Evolutionary conservation across 202 grass and related monocot species (phyloP).

Genomic region (Digitaria exilis): DNA sequence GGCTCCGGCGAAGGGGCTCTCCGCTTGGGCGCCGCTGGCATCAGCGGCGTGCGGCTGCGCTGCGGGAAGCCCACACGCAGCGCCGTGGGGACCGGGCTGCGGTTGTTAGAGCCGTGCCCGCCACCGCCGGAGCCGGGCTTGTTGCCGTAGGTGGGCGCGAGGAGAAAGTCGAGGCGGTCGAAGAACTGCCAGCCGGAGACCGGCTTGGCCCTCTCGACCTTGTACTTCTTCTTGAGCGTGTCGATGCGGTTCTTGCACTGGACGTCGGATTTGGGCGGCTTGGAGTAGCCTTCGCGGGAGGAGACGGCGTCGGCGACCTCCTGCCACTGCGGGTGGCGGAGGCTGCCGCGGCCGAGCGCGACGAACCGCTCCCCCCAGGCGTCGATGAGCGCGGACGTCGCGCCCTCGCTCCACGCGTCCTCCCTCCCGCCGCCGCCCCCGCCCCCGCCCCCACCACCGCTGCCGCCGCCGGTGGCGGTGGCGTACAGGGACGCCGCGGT

Average conservation of each 20-base stretch:
- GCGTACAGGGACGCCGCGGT: constrained; percentile 43
- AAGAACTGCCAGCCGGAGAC: constrained; percentile 80
- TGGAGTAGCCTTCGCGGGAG: constrained; percentile 78
- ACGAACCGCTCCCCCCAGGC: constrained; percentile 95
- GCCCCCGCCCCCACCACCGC: not conserved
- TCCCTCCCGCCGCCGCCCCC: constrained; percentile 66
- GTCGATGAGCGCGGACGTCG: constrained; percentile 86
- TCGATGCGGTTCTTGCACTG: constrained; percentile 99
- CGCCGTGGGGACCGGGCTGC: constrained; percentile 34
- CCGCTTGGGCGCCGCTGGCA: constrained; percentile 26
- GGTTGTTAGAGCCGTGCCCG: constrained; percentile 14
- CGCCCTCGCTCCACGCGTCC: constrained; percentile 96
- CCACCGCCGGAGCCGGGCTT: constrained; percentile 17
- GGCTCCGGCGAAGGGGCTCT: constrained; percentile 47
- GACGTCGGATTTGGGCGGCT: constrained; percentile 70
- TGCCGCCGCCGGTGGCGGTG: constrained; percentile 24
- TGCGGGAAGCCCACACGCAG: constrained; percentile 64
- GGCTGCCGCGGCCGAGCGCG: constrained; percentile 89
- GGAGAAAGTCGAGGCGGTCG: constrained; percentile 66
- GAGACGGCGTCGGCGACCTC: constrained; percentile 96
- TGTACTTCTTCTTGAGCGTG: constrained; percentile 99
- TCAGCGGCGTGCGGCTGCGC: constrained; percentile 60
- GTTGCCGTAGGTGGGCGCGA: constrained; percentile 57
- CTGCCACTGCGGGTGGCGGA: constrained; percentile 99
- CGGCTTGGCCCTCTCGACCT: constrained; percentile 80